Base-by-base conservation (phyloP, 371 early-diverging fungal genomes). In the Parasitella parasitica region DNA sequence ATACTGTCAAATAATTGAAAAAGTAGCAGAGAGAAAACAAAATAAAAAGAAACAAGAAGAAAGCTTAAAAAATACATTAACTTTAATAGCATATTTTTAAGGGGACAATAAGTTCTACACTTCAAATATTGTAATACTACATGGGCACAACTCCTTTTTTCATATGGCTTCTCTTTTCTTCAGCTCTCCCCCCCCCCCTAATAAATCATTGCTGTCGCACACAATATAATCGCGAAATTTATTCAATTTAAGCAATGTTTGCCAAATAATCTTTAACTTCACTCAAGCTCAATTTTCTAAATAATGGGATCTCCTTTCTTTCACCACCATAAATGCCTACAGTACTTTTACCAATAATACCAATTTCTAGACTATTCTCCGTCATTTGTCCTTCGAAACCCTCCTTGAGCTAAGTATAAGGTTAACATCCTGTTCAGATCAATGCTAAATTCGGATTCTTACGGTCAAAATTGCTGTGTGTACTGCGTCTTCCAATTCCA, bases 401-500 rank as follows among this genome's bases (percentile, higher is more conserved):
- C 77, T 99, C 98, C 80, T 99, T 99, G 39, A 99, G 86, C 50
- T 80, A 71, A 32, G 6, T 32, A 3, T 6, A 62, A 20, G 0
- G 35, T 4, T 26, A 32, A n/a, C n/a, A n/a, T n/a, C n/a, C n/a
- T n/a, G n/a, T n/a, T n/a, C n/a, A n/a, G n/a, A n/a, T n/a, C n/a
- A n/a, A n/a, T n/a, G n/a, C n/a, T n/a, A n/a, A n/a, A n/a, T 32
- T 16, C 28, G 11, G 11, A 8, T 20, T 50, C 76, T 76, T 77
- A 80, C 81, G 28, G 99, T 97, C 61, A 97, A 81, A 64, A 97
- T 96, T 24, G 98, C 96, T 24, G 97, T 98, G 76, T 99, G 97
- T 41, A 97, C 92, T 7, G 99, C 98, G 70, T 99, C 99, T 78
- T 99, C 99, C 36, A 97, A 84, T 76, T 95, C 97, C 85, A 97